Evolutionary conservation across 1,284 basidiomycete genomes (phyloP).

Genomic region (Agroathelia rolfsii): DNA sequence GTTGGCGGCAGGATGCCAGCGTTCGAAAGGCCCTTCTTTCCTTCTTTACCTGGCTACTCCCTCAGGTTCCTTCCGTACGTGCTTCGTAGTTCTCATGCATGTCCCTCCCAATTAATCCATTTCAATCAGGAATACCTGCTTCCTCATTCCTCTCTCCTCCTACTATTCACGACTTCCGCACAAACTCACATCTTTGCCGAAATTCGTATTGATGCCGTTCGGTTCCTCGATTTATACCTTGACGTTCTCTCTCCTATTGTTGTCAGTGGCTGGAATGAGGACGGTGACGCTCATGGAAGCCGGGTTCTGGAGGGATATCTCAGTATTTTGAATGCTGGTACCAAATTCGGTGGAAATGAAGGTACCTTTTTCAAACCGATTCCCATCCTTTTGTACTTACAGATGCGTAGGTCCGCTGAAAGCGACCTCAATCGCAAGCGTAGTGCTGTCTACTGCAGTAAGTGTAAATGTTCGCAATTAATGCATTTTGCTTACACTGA

Average conservation of each 20-base stretch:
- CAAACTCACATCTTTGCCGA: slow-evolving; percentile 94
- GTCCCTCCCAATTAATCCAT: slow-evolving; percentile 4
- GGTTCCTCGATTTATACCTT: slow-evolving; percentile 73
- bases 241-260: slow-evolving; percentile 62
- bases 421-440: slow-evolving; percentile 53
- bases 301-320: slow-evolving; percentile 70
- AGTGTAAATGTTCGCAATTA: slow-evolving; percentile 15
- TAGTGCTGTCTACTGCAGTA: slow-evolving; percentile 56
- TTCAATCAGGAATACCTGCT: slow-evolving; percentile 46
- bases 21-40: slow-evolving; percentile 53
- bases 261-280: slow-evolving; percentile 57
- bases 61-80: slow-evolving; percentile 50
- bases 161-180: slow-evolving; percentile 84
- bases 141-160: slow-evolving; percentile 65
- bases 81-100: slow-evolving; percentile 7
- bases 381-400: slow-evolving; percentile 1
- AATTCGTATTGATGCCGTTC: slow-evolving; percentile 84
- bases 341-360: slow-evolving; percentile 46
- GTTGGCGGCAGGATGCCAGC: slow-evolving; percentile 41
- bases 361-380: slow-evolving; percentile 24
- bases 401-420: slow-evolving; percentile 31
- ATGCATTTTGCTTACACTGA: slow-evolving; percentile 6
- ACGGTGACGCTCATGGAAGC: slow-evolving; percentile 39
- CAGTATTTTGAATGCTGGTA: slow-evolving; percentile 58
- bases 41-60: slow-evolving; percentile 67